These are phyloP conservation scores for Apiospora sp. DNA, from an alignment of 2,329 filamentous ascomycete genomes.

Conservation along the genomic window DNA sequence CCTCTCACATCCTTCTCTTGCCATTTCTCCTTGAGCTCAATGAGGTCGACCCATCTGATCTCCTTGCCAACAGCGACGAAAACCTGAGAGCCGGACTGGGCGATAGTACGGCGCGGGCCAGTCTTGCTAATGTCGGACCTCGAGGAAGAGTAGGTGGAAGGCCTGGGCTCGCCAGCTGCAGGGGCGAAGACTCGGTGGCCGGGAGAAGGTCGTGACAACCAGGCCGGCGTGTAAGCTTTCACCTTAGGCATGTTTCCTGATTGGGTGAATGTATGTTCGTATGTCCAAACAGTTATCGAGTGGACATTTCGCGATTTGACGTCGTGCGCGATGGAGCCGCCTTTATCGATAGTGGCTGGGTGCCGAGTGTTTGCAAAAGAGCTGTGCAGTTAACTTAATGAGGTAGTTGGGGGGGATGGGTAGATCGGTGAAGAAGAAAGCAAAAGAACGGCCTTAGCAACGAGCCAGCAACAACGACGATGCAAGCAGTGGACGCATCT, in stretches of 20 bases:
- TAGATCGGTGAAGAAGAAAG: not conserved
- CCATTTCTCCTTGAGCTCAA: conserved; percentile 74
- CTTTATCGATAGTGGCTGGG: not conserved
- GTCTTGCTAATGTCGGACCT: conserved; percentile 50
- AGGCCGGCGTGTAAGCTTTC: conserved; percentile 83
- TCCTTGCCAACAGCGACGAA: conserved; percentile 90
- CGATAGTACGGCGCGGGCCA: conserved; percentile 73
- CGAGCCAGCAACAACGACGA: conserved; percentile 22
- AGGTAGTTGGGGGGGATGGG: not conserved
- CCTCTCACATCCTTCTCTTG: conserved; percentile 49
- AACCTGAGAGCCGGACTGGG: conserved; percentile 82
- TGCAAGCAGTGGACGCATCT: conserved; percentile 21
- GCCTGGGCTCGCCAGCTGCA: conserved; percentile 47
- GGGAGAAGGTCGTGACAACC: conserved; percentile 80
- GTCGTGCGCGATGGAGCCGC: not conserved
- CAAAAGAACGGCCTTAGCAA: not conserved
- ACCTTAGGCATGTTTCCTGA: conserved; percentile 77
- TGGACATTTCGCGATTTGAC: conserved; percentile 4
- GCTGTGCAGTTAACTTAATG: not conserved
- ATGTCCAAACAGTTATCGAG: conserved; percentile 12
- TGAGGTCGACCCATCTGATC: conserved; percentile 89
- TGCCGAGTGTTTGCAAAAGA: not conserved
- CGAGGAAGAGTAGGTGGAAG: conserved; percentile 46
- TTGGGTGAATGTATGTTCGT: not conserved
- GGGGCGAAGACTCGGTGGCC: conserved; percentile 80